Percentiles rank a stretch among this genome's conserved stretches.
Evolutionary conservation across 805 yeast species (phyloP).

Genomic region (Candida ulmi): DNA sequence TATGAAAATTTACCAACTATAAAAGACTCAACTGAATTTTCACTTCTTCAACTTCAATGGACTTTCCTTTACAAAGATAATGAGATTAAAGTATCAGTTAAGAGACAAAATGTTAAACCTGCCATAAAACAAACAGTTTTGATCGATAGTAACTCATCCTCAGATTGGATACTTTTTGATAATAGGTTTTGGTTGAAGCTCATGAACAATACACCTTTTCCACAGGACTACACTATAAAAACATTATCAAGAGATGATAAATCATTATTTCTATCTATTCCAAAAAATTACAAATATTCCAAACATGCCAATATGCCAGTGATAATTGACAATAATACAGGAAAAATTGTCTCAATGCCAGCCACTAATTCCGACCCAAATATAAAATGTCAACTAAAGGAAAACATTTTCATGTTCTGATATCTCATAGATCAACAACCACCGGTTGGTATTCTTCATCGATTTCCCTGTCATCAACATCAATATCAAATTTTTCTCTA

Average conservation of each 20-base stretch:
- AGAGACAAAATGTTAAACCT: conserved; percentile 17
- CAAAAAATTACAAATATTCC: conserved; percentile 13
- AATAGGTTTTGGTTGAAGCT: conserved; percentile 33
- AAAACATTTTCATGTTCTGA: conserved; percentile 15
- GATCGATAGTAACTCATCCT: conserved; percentile 16
- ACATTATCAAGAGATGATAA: conserved; percentile 11
- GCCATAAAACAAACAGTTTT: conserved; percentile 8
- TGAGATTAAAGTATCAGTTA: conserved; percentile 2
- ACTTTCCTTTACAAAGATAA: background rate
- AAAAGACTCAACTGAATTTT: conserved; percentile 9
- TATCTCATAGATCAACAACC: conserved; percentile 10
- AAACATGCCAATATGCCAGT: conserved; percentile 15
- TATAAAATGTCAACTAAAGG: conserved; percentile 13
- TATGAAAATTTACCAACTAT: conserved; percentile 7
- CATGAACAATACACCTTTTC: conserved; percentile 4
- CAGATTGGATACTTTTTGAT: conserved; percentile 34
- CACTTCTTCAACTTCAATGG: conserved; percentile 22
- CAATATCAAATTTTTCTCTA: conserved; percentile 11
- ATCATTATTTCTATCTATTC: conserved; percentile 1
- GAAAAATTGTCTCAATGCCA: conserved; percentile 13
- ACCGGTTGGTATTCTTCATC: conserved; percentile 23
- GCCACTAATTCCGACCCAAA: conserved; percentile 3
- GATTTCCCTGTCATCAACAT: conserved; percentile 12
- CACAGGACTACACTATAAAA: conserved; percentile 11
- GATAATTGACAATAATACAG: conserved; percentile 8